A percentile compares a stretch with the other conserved stretches of the same genome.
phyloP scores from a whole-genome alignment of 257 asterid species.

The Petunia secreta region DNA sequence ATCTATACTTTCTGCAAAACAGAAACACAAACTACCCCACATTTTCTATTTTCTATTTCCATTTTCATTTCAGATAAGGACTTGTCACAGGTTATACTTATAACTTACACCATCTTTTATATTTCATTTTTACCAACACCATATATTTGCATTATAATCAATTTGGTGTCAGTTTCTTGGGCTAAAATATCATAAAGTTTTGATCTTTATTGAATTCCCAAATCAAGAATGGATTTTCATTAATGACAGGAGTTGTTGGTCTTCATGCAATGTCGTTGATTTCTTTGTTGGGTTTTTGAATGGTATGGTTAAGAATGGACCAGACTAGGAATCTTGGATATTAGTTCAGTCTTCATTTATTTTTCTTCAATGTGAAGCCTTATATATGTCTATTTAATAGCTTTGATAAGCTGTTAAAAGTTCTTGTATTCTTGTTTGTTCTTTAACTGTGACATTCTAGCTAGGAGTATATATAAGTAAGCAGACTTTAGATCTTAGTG shows the following conservation, averaged over 20 bases:
- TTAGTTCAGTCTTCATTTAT: slow-evolving; percentile 37
- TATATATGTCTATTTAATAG: slow-evolving; percentile 30
- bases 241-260: slow-evolving; percentile 1
- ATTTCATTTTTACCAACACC: neutral
- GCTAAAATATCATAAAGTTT: slow-evolving; percentile 8
- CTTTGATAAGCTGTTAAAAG: slow-evolving; percentile 40
- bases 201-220: neutral
- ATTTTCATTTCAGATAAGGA: slow-evolving; percentile 28
- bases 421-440: slow-evolving; percentile 28
- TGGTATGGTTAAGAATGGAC: slow-evolving; percentile 42
- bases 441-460: neutral
- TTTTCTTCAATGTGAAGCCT: slow-evolving; percentile 42
- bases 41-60: neutral
- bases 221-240: neutral
- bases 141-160: neutral
- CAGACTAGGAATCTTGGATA: slow-evolving; percentile 22
- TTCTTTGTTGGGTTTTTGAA: neutral
- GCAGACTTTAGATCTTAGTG: neutral
- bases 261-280: slow-evolving; percentile 27
- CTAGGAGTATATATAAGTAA: neutral
- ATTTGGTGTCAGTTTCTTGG: slow-evolving; percentile 20
- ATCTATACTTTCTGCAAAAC: slow-evolving; percentile 3
- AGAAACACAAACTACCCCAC: slow-evolving; percentile 23
- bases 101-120: neutral
- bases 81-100: slow-evolving; percentile 13